Conservation (phyloP, 208 protist species). For the Phytomonas francai region DNA sequence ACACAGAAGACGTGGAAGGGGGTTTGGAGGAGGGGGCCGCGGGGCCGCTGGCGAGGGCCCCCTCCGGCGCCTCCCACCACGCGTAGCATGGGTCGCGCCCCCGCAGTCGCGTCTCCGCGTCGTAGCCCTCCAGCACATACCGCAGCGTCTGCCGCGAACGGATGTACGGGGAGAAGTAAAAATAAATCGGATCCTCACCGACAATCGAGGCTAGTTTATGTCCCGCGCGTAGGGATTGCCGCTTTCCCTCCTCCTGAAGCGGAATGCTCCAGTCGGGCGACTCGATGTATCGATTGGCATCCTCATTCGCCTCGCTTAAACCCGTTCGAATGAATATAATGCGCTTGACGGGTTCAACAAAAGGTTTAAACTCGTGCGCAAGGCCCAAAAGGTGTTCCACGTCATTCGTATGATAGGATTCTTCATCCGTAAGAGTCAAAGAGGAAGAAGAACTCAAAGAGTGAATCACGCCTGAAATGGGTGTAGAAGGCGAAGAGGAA, state of each 20-base stretch:
- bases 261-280: conserved; percentile 89
- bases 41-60: too few species aligned
- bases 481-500: background rate
- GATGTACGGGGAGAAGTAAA: conserved; percentile 89
- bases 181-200: conserved; percentile 71
- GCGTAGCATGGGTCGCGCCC: background rate
- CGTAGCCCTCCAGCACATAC: conserved; percentile 68
- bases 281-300: conserved; percentile 52
- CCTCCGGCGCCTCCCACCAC: too few species aligned
- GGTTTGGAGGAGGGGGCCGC: background rate
- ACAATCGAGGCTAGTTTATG: conserved; percentile 57
- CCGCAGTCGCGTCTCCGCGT: conserved; percentile 20
- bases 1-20: background rate
- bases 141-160: conserved; percentile 74
- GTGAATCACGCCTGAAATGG: background rate
- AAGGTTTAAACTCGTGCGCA: conserved; percentile 5
- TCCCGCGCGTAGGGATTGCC: conserved; percentile 58
- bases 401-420: too few species aligned
- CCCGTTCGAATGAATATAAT: conserved; percentile 87
- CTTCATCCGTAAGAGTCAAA: too few species aligned
- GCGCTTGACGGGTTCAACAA: conserved; percentile 80
- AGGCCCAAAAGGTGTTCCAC: too few species aligned
- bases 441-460: background rate
- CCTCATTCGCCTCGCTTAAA: conserved; percentile 61
- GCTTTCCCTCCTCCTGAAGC: conserved; percentile 63